These are phyloP conservation scores for Diaporthe ampelina DNA, from an alignment of 2,329 filamentous ascomycete genomes.

Conservation along the genomic window DNA sequence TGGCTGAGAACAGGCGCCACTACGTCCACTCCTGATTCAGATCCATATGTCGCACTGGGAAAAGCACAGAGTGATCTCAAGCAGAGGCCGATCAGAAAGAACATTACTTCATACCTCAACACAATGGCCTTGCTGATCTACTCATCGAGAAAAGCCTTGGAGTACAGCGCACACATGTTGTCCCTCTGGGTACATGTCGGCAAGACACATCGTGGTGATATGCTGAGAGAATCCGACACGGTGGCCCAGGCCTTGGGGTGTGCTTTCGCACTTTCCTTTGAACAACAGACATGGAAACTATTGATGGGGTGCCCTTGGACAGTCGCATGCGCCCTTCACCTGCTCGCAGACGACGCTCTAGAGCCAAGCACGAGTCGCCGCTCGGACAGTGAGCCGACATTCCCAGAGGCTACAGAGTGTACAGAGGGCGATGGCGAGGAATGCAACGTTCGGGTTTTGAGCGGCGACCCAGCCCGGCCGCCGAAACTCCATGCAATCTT, in stretches of 20 bases:
- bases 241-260: neutral
- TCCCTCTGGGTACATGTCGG: neutral
- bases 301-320: conserved; percentile 6
- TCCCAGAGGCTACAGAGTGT: too few species aligned
- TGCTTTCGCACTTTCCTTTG: neutral
- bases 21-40: neutral
- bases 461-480: too few species aligned
- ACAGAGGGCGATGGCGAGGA: too few species aligned
- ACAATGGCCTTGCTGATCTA: neutral
- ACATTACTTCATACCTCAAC: neutral
- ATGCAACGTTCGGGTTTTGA: too few species aligned
- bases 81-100: neutral
- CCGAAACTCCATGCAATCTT: too few species aligned
- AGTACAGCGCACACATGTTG: neutral
- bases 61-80: too few species aligned
- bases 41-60: neutral
- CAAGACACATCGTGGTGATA: neutral
- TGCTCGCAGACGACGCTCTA: neutral
- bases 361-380: too few species aligned
- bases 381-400: too few species aligned
- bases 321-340: neutral
- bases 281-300: neutral
- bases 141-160: neutral
- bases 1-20: neutral
- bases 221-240: neutral